Evolutionary conservation across 2,329 filamentous ascomycete genomes (phyloP), one percentile per base, ranked within the genome.

Genomic region (Monosporascus sp.): DNA sequence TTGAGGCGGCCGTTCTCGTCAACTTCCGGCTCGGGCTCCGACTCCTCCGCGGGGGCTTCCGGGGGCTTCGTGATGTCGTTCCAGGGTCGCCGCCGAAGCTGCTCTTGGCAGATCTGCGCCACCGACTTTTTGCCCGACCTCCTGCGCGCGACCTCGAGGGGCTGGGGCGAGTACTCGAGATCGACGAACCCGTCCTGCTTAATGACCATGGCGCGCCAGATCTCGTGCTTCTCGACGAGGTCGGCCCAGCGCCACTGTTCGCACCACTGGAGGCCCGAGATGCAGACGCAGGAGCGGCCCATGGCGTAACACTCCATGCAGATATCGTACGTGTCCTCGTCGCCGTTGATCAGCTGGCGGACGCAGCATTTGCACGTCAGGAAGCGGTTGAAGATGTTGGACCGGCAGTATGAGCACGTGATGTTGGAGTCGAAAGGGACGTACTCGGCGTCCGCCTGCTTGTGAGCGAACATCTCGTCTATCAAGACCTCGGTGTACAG

Each of bases 301-400:
- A 97, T 96, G n/a, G 86, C 88, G 66, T 96, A 99, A 67, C 94
- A 99, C 62, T 99, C 94, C 89, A 99, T 92, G 66, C 94, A 99
- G 22, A 99, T 81, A 68, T 99, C 94, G 67, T 97, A 99, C 0
- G 90, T 90, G 65, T 97, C 90, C 52, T 91, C 87, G 17, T 80
- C 83, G 34, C 85, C 88, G 55, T 81, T 81, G 11, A 81, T 76
- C 20, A 90, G 77, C 48, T 79, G 76, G 37, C 86, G 80, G 46
- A 90, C 82, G 68, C 94, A 99, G 51, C 86, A 82, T 54, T 90
- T 90, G 75, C 94, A 99, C 3, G 92, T 96, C 24, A 99, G 73
- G 66, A 99, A 99, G 3, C 91, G 83, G 69, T 99, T 99, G 79
- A 97, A 97, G 52, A 99, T 95, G 66, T 97, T 97, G 58, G 90